A percentile compares a stretch with the other conserved stretches of the same genome.
These are phyloP conservation scores for Stentor roeselii DNA, from an alignment of 73 alveolate species.

Conservation along the genomic window DNA sequence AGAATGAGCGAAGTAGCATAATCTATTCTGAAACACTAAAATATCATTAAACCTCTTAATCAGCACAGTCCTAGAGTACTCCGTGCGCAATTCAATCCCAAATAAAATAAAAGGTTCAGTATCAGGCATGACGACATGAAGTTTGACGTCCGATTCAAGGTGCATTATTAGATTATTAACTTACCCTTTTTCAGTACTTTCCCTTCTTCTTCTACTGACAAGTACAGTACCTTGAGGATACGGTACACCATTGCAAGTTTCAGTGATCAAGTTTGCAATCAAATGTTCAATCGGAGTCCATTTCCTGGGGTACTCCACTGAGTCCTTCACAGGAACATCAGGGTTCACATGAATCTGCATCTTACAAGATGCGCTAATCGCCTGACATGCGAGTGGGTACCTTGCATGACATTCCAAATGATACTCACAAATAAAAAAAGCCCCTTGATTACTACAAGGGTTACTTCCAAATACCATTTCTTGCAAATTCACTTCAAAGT, in stretches of 20 bases:
- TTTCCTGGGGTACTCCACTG: background rate
- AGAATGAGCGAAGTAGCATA: slow-evolving; percentile 14
- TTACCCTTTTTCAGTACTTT: too few relatives aligned
- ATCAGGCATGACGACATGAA: slow-evolving; percentile 18
- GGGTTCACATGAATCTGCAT: background rate
- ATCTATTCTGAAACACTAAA: background rate
- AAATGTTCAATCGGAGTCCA: background rate
- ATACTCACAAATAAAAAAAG: background rate
- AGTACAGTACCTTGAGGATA: slow-evolving; percentile 3
- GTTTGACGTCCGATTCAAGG: background rate
- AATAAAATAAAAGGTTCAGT: background rate
- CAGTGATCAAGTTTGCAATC: background rate
- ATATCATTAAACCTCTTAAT: slow-evolving; percentile 6
- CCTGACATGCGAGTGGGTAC: background rate
- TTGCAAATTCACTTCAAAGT: background rate
- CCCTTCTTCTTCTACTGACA: background rate
- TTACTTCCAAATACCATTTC: background rate
- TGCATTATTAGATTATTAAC: too few relatives aligned
- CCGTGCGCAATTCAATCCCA: background rate
- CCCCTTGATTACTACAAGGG: background rate
- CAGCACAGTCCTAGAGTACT: background rate
- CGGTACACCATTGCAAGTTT: background rate
- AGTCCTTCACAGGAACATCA: background rate
- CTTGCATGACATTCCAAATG: background rate
- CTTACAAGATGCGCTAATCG: background rate